phyloP scores from a whole-genome alignment of 257 asterid genomes.

The Buddleja alternifolia region DNA sequence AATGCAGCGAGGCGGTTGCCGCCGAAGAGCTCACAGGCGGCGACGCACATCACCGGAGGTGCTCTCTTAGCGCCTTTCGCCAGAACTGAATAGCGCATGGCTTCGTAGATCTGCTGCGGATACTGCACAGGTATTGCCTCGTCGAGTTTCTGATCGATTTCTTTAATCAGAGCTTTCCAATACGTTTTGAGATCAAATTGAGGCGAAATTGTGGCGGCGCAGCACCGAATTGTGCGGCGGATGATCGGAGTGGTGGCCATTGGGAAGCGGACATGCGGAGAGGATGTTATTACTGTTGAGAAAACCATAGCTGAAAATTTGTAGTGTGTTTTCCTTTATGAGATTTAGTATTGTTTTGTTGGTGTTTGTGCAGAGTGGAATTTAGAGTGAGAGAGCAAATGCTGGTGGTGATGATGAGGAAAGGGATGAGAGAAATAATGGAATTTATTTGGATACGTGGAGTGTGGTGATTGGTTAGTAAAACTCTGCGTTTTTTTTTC shows the following conservation, averaged over 20 bases:
- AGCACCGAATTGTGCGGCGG: slow-evolving; percentile 53
- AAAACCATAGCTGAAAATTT: slow-evolving; percentile 32
- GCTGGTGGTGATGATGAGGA: neutral
- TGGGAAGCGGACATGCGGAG: slow-evolving; percentile 37
- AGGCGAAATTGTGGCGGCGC: slow-evolving; percentile 39
- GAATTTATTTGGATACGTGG: slow-evolving; percentile 12
- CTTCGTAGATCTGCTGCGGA: slow-evolving; percentile 91
- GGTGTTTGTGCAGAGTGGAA: neutral
- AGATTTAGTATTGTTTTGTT: neutral
- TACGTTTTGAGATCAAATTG: slow-evolving; percentile 80
- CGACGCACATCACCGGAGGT: slow-evolving; percentile 94
- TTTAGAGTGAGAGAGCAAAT: neutral
- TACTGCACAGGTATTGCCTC: slow-evolving; percentile 81
- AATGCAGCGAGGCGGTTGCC: slow-evolving; percentile 82
- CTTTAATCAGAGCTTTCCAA: slow-evolving; percentile 75
- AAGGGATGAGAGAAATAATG: slow-evolving; percentile 23
- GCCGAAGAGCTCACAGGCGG: slow-evolving; percentile 93
- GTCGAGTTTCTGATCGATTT: slow-evolving; percentile 82
- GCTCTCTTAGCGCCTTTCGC: slow-evolving; percentile 93
- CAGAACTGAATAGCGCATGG: slow-evolving; percentile 91
- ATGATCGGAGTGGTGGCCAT: slow-evolving; percentile 37
- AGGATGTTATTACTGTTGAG: slow-evolving; percentile 29
- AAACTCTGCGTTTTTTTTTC: too few species aligned
- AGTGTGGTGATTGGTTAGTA: slow-evolving; percentile 14
- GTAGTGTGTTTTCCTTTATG: neutral